Evolutionary conservation across 495 filamentous ascomycete genomes (phyloP), one percentile per base, ranked within the genome.

Genomic region (Podospora appendiculata): DNA sequence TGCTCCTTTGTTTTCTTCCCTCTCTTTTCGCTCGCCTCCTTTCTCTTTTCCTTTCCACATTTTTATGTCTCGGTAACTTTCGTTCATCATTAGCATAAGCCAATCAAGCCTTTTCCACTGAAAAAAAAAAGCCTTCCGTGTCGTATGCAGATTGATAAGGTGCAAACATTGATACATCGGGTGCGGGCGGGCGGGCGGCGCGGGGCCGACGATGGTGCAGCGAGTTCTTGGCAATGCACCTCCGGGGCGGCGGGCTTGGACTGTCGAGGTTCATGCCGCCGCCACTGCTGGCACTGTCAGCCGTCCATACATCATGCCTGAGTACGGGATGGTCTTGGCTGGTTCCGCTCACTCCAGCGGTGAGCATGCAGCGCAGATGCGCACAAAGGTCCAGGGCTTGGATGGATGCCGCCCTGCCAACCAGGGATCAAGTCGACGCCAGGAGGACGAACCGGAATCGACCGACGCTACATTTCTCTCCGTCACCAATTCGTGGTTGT

Each of bases 31-130:
- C 10, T 11, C 36, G 13, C 36, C 32, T 39, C n/a, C 38, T 25
- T 58, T 36, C 8, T 17, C 42, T 48, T 35, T 46, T 5, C 53
- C 49, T 58, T 44, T 54, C 45, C 19, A 35, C 33, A 48, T 25
- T 55, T 34, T 46, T 39, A 14, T 48, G 42, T 36, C 45, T 35
- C 25, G 25, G 25, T 25, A 25, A 25, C 25, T 25, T 25, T 25
- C 25, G 50, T 19, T 57, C 32, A 44, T 52, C 14, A 52, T 40
- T 60, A 60, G 60, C 55, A 62, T 53, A 61, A 66, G 63, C 58
- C 63, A 66, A 62, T 62, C 63, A 66, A 66, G 61, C 63, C 56
- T 58, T 51, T 51, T 38, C 49, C 25, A 46, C 45, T 44, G 50
- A 61, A 53, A 6, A 34, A 32, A 47, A 19, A 11, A 13, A 11